Evolutionary conservation across 148 eudicot species (phyloP), one percentile per base, ranked within the genome.

Genomic region (Chenopodium quinoa): DNA sequence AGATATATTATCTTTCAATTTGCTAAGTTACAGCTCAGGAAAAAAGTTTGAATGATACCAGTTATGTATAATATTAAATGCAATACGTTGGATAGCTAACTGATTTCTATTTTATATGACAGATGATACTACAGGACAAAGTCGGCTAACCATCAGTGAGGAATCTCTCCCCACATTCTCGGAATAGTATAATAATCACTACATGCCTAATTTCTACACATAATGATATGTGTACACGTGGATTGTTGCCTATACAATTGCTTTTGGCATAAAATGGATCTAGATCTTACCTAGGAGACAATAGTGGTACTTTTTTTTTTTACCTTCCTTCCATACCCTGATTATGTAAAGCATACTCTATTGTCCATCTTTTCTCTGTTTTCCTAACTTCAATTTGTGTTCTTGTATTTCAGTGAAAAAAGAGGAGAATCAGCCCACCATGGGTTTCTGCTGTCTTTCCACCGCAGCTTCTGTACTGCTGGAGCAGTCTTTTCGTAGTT

Each of bases 231-330:
- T 74, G 37, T 71, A 81, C 86, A 84, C 75, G 67, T 84, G 71
- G 77, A 84, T 75, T 34, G 65, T 68, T 77, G 31, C 72, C 82
- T 84, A 56, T 81, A 84, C 86, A 84, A 54, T 66, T 73, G 48
- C 69, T 63, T 81, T 81, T 77, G 70, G 81, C 81, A 84, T 77
- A 78, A 77, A 54, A 77, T 54, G 34, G 71, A 81, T 84, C 81
- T 84, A 81, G 81, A 81, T 81, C 84, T 80, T 77, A 84, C 86
- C 66, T 54, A n/a, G 52, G 65, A 58, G 64, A 73, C 65, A 78
- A 76, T 83, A 64, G 40, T 50, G 75, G 50, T 68, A 79, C 73
- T 14, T 65, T 34, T 47, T 16, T 80, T 69, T 70, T 66, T 79
- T 25, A 32, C 13, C 62, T 50, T 70, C 37, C 44, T 80, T 3